Evolutionary conservation across 2,329 filamentous ascomycete species (phyloP).

Genomic region (Fulvia fulva): DNA sequence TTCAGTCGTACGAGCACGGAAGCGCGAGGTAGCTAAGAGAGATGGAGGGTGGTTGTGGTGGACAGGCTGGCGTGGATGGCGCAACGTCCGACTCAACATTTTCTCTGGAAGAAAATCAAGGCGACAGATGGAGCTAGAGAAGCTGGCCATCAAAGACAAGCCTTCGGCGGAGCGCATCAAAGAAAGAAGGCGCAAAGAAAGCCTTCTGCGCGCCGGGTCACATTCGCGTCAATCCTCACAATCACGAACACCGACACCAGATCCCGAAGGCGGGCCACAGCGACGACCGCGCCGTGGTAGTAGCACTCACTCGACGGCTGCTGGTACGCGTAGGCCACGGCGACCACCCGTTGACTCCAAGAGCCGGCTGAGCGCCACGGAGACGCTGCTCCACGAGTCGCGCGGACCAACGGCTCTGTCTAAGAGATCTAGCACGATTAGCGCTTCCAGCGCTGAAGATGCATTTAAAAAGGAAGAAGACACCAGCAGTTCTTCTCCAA

Average conservation of each 20-base stretch:
- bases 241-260: conserved; percentile 26
- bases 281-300: conserved; percentile 25
- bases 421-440: conserved; percentile 20
- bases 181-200: conserved; percentile 20
- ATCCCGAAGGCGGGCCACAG: conserved; percentile 16
- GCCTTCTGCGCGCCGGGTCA: conserved; percentile 24
- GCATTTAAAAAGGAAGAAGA: conserved; percentile 17
- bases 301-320: conserved; percentile 17
- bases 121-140: conserved; percentile 29
- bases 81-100: conserved; percentile 27
- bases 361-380: conserved; percentile 28
- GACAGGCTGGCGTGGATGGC: conserved; percentile 65
- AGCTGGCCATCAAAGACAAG: conserved; percentile 27
- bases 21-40: conserved; percentile 65
- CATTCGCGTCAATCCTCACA: conserved; percentile 22
- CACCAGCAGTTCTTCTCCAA: background rate
- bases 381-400: conserved; percentile 26
- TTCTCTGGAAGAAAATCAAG: conserved; percentile 26
- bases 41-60: conserved; percentile 81
- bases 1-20: conserved; percentile 63
- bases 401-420: conserved; percentile 8
- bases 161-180: conserved; percentile 16
- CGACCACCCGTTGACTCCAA: conserved; percentile 18
- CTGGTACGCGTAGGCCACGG: conserved; percentile 19
- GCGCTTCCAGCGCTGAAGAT: conserved; percentile 15